Evolutionary conservation across 768 basidiomycete genomes (phyloP).

Genomic region (Boletus sp.): DNA sequence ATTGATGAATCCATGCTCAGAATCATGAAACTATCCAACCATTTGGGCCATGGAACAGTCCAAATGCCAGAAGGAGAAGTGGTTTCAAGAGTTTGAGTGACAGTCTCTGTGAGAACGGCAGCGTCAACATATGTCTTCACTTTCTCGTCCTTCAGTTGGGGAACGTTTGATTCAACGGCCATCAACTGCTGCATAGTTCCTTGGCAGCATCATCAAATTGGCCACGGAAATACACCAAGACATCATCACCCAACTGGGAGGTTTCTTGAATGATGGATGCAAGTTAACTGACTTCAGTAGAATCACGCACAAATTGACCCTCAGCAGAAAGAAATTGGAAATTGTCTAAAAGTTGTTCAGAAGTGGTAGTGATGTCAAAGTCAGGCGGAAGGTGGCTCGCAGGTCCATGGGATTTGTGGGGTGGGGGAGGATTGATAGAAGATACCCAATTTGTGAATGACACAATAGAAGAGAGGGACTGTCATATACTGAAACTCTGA

Average conservation of each 20-base stretch:
- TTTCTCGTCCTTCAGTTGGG: conserved; percentile 14
- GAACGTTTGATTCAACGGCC: conserved; percentile 35
- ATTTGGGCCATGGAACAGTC: conserved; percentile 38
- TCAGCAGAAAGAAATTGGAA: conserved; percentile 51
- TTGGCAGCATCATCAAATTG: conserved; percentile 51
- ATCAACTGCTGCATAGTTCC: conserved; percentile 52
- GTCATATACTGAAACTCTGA: no score
- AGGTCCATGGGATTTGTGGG: conserved; percentile 29
- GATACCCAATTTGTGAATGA: conserved; percentile 40
- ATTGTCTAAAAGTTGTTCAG: conserved; percentile 51
- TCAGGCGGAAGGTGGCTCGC: conserved; percentile 39
- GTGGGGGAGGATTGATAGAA: conserved; percentile 15
- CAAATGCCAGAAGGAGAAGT: conserved; percentile 26
- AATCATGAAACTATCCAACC: conserved; percentile 40
- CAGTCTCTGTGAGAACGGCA: conserved; percentile 19
- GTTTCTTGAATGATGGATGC: conserved; percentile 48
- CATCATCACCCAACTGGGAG: conserved; percentile 41
- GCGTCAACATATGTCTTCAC: conserved; percentile 17
- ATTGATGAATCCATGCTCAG: conserved; percentile 35
- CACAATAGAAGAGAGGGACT: conserved; percentile 50
- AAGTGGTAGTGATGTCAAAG: conserved; percentile 44
- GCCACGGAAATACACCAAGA: conserved; percentile 51
- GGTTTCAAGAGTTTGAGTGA: conserved; percentile 15
- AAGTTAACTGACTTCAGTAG: conserved; percentile 42
- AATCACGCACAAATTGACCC: conserved; percentile 37